Conservation (phyloP, 202 grass and related monocot genomes). For the Setaria italica region DNA sequence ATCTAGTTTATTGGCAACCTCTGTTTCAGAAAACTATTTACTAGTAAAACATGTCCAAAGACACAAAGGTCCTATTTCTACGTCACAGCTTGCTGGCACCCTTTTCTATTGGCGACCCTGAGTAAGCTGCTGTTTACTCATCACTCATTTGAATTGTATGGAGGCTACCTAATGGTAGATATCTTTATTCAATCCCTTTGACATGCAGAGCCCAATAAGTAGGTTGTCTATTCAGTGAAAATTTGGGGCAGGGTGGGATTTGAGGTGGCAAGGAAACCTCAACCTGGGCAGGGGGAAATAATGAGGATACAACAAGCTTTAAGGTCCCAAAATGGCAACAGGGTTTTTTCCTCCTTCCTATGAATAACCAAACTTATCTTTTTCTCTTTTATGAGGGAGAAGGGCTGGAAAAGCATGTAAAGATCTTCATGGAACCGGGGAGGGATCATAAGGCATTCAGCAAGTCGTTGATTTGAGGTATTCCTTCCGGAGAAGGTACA, state of each 20-base stretch:
- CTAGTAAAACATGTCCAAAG: conserved; percentile 12
- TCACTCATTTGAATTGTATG: background rate
- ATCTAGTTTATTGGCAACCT: background rate
- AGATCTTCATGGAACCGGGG: background rate
- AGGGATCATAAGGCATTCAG: background rate
- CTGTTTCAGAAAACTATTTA: background rate
- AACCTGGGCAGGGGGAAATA: background rate
- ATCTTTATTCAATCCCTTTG: background rate
- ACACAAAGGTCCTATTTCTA: background rate
- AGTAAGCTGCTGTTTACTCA: background rate
- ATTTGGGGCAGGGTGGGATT: background rate
- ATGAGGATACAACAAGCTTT: background rate
- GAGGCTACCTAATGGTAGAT: background rate
- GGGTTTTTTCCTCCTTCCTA: too few species aligned
- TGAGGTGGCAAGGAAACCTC: background rate
- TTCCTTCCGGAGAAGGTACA: background rate
- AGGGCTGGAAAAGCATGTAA: background rate
- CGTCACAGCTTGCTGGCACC: background rate
- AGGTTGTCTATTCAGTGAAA: background rate
- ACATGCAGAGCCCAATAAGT: background rate
- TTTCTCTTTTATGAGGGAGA: background rate
- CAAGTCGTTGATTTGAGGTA: background rate
- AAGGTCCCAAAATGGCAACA: conserved; percentile 10
- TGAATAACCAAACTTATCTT: background rate
- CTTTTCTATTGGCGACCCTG: background rate